These are phyloP conservation scores for Huiozyma naganishii DNA, from an alignment of 805 yeast species.

Conservation along the genomic window DNA sequence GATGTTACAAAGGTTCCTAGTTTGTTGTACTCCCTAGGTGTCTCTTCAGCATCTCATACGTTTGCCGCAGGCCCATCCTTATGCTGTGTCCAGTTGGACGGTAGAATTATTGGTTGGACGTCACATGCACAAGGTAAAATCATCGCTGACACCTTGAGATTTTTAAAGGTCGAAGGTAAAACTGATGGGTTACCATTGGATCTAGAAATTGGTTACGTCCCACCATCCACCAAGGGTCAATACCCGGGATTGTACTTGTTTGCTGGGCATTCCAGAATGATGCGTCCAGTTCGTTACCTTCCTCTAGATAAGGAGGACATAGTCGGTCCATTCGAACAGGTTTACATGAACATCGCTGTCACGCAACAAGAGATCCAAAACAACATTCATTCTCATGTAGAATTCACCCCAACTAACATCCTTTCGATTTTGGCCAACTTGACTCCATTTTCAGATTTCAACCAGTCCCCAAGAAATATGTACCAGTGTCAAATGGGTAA, in stretches of 20 bases:
- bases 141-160: slow-evolving; percentile 82
- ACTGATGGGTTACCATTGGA: slow-evolving; percentile 66
- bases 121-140: slow-evolving; percentile 78
- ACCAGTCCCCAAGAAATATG: slow-evolving; percentile 99
- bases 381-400: slow-evolving; percentile 83
- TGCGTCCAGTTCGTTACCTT: slow-evolving; percentile 87
- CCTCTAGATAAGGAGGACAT: slow-evolving; percentile 76
- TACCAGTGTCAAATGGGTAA: slow-evolving; percentile 99
- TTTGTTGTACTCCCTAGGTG: slow-evolving; percentile 63
- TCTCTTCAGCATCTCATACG: slow-evolving; percentile 59
- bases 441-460: slow-evolving; percentile 97
- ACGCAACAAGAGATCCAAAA: slow-evolving; percentile 81
- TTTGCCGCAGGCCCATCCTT: slow-evolving; percentile 80
- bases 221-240: slow-evolving; percentile 92
- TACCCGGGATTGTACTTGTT: slow-evolving; percentile 91
- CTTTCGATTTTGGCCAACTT: slow-evolving; percentile 89
- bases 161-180: slow-evolving; percentile 79
- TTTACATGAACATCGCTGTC: slow-evolving; percentile 91
- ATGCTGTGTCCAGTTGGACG: slow-evolving; percentile 90
- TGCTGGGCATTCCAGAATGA: slow-evolving; percentile 90
- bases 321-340: slow-evolving; percentile 97
- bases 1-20: slow-evolving; percentile 67
- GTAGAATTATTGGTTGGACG: slow-evolving; percentile 88
- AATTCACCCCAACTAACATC: slow-evolving; percentile 88
- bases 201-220: slow-evolving; percentile 90